Evolutionary conservation across 164 flowering plant species (phyloP).

Genomic region (Liquidambar formosana): DNA sequence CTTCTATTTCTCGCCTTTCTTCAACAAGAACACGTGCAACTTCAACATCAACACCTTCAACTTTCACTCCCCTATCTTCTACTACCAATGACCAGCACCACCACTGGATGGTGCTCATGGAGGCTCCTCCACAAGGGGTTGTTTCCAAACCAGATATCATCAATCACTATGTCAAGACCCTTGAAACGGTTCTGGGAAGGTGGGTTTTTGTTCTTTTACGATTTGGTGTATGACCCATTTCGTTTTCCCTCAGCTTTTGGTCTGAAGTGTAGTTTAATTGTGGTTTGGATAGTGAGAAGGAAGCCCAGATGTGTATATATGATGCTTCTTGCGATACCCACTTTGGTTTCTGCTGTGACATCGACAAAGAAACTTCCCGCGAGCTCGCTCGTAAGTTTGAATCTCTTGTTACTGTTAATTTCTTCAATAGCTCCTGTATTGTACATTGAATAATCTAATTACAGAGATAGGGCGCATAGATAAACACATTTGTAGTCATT

Average conservation of each 20-base stretch:
- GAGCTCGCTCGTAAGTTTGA: slow-evolving; percentile 48
- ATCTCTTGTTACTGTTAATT: neutral
- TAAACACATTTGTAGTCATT: neutral
- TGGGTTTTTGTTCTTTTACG: slow-evolving; percentile 18
- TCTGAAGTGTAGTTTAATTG: neutral
- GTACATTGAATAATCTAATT: neutral
- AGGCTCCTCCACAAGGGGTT: slow-evolving; percentile 42
- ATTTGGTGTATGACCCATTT: neutral
- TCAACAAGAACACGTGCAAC: slow-evolving; percentile 14
- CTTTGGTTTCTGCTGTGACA: slow-evolving; percentile 73
- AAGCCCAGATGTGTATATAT: slow-evolving; percentile 83
- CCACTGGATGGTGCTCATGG: slow-evolving; percentile 70
- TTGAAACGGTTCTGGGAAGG: slow-evolving; percentile 61
- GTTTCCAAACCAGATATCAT: slow-evolving; percentile 48
- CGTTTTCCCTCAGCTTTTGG: neutral
- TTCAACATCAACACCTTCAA: slow-evolving; percentile 13
- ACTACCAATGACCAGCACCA: slow-evolving; percentile 13
- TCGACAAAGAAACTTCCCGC: slow-evolving; percentile 53
- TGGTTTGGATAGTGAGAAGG: slow-evolving; percentile 52
- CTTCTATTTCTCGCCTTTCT: slow-evolving; percentile 3
- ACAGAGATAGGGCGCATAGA: neutral
- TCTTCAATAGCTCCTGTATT: neutral
- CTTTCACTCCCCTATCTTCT: slow-evolving; percentile 14
- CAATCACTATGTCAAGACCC: slow-evolving; percentile 58
- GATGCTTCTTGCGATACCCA: slow-evolving; percentile 57